Conservation (phyloP, 768 basidiomycete species). For the Lactarius pseudohatsudake region DNA sequence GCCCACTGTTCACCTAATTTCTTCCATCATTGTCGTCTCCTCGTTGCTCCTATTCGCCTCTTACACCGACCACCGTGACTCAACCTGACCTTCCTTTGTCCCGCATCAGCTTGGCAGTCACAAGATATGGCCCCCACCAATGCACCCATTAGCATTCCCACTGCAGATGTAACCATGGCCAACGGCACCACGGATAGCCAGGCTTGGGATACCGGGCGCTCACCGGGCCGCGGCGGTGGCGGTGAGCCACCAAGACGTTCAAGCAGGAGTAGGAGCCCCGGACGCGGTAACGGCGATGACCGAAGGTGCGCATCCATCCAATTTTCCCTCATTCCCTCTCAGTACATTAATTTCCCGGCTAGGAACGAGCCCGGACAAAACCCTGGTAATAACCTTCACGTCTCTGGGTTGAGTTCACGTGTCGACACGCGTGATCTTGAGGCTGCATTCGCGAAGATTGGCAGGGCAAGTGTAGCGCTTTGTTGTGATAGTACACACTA, state of each 20-base stretch:
- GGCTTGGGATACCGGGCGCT: constrained; percentile 53
- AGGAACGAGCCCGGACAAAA: constrained; percentile 44
- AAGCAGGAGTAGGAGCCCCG: constrained; percentile 80
- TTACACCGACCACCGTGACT: constrained; percentile 33
- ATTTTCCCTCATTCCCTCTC: background rate
- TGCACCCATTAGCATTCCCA: constrained; percentile 69
- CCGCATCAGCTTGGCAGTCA: constrained; percentile 73
- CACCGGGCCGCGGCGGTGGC: constrained; percentile 43
- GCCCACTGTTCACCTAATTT: constrained; percentile 28
- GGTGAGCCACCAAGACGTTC: constrained; percentile 60
- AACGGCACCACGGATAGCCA: constrained; percentile 55
- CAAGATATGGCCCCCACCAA: constrained; percentile 71
- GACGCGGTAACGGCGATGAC: constrained; percentile 44
- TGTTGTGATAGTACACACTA: constrained; percentile 4
- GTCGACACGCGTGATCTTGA: constrained; percentile 87
- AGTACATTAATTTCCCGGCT: constrained; percentile 3
- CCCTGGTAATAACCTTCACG: constrained; percentile 67
- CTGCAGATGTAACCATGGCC: constrained; percentile 44
- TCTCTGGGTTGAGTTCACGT: constrained; percentile 56
- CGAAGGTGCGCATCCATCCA: constrained; percentile 48
- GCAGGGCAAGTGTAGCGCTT: constrained; percentile 55
- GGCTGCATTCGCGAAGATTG: constrained; percentile 83
- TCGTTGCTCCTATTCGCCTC: constrained; percentile 30
- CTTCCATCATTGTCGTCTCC: constrained; percentile 35
- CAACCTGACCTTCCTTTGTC: constrained; percentile 46